Base-by-base conservation (phyloP, 73 alveolate genomes). In the Breviolum minutum region DNA sequence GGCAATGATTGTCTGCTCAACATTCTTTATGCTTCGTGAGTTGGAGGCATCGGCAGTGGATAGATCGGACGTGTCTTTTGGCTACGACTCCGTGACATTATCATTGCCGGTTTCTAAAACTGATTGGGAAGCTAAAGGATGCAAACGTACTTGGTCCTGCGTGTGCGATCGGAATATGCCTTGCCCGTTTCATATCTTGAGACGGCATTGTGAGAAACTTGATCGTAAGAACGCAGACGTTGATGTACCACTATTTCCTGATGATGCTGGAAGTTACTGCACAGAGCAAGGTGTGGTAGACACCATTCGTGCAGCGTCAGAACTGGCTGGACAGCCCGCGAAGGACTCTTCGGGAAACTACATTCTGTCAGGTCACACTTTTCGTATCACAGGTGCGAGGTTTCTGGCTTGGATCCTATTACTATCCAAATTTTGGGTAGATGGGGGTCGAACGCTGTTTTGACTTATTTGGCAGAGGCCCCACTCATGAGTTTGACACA, bases 71-170 rank as follows among this genome's bases (percentile, higher is more conserved):
- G n/a, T 54, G 27, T 54, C 40, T 61, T 27, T 84, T 27, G 3
- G 20, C 11, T 27, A 60, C 27, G 24, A 13, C 26, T 9, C 76
- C 26, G 94, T 84, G 26, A 61, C 94, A 9, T 6, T 84, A 3
- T 13, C 22, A 0, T 61, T 84, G 22, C 94, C 94, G 2, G 32
- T 63, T 5, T 54, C 77, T 16, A 84, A 84, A 22, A 61, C 77
- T 7, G 94, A 84, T 79, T 84, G 94, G 94, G 62, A 61, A 19
- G 94, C 94, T 61, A 84, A 84, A 32, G 94, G 94, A 7, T 84
- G 94, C 77, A 19, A 62, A 0, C 60, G 94, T 11, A 84, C 94
- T 4, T 84, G 94, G 94, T 40, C 77, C 0, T 84, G 94, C 77
- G 19, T 63, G 0, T 84, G 94, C 24, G 62, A 54, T 16, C 0